Percentiles rank a stretch among this genome's conserved stretches.
These are phyloP conservation scores for Cordyceps cicadae DNA, from an alignment of 2,329 filamentous ascomycete species.

Conservation along the genomic window DNA sequence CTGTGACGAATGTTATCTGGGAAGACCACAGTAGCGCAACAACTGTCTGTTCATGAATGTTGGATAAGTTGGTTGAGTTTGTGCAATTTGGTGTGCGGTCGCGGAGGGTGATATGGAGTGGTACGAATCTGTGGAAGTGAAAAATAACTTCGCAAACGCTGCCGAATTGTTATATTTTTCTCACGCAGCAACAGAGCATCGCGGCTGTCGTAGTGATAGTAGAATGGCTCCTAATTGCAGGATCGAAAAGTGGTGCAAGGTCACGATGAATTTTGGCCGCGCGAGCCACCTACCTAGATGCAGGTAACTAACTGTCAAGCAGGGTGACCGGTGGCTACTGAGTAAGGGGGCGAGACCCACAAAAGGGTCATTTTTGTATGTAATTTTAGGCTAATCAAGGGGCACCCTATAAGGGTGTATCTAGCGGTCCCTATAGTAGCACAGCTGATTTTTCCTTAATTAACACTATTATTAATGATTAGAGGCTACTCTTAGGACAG, in stretches of 20 bases:
- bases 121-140: not conserved
- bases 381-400: too few species aligned
- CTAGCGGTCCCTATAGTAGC: too few species aligned
- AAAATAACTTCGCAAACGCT: not conserved
- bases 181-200: not conserved
- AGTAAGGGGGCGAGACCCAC: too few species aligned
- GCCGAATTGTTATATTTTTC: not conserved
- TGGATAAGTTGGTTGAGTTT: slow-evolving; percentile 10
- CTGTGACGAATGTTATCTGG: not conserved
- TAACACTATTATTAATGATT: too few species aligned
- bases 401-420: too few species aligned
- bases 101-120: not conserved
- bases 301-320: too few species aligned
- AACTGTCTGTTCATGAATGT: not conserved
- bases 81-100: not conserved
- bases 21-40: not conserved
- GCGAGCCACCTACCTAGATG: too few species aligned
- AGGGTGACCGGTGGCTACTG: too few species aligned
- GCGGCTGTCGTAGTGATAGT: not conserved
- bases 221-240: not conserved
- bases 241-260: slow-evolving; percentile 1
- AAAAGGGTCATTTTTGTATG: too few species aligned
- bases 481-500: too few species aligned
- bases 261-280: not conserved
- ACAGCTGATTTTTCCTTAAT: too few species aligned